Conservation (phyloP, 257 asterid genomes). For the Anisodus acutangulus region DNA sequence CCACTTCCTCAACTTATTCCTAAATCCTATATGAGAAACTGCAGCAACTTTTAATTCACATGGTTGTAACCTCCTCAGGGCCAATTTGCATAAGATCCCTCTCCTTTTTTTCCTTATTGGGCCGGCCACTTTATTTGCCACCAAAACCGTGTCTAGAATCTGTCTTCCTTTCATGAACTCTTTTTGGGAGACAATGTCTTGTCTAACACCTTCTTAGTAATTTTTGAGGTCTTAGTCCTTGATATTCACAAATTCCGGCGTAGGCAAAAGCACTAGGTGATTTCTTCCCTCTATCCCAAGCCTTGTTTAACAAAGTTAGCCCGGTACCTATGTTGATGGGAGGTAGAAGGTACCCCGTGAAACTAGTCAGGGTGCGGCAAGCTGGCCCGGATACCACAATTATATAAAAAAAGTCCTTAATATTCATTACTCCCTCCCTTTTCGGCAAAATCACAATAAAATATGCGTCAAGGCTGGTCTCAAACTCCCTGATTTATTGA, state of each 20-base stretch:
- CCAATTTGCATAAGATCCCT: neutral
- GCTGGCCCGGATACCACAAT: neutral
- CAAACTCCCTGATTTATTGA: neutral
- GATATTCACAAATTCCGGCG: neutral
- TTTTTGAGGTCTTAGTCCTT: neutral
- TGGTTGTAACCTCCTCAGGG: neutral
- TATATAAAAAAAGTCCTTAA: neutral
- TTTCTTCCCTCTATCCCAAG: neutral
- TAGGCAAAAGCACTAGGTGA: slow-evolving; percentile 7
- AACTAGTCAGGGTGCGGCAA: neutral
- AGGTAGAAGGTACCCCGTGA: neutral
- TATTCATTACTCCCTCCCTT: neutral
- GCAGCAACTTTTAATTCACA: neutral
- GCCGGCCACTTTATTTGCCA: neutral
- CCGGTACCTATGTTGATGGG: neutral
- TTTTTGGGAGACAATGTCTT: neutral
- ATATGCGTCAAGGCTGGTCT: neutral
- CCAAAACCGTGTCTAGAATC: neutral
- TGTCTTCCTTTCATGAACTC: neutral
- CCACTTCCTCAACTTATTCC: neutral
- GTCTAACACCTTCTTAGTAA: neutral
- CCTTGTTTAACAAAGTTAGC: too few relatives aligned
- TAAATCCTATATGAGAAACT: neutral
- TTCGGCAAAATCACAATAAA: neutral
- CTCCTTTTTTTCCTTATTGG: neutral